Percentiles rank a stretch among this genome's conserved stretches.
phyloP scores from a whole-genome alignment of 2,329 filamentous ascomycete species.

The Nakataea oryzae region DNA sequence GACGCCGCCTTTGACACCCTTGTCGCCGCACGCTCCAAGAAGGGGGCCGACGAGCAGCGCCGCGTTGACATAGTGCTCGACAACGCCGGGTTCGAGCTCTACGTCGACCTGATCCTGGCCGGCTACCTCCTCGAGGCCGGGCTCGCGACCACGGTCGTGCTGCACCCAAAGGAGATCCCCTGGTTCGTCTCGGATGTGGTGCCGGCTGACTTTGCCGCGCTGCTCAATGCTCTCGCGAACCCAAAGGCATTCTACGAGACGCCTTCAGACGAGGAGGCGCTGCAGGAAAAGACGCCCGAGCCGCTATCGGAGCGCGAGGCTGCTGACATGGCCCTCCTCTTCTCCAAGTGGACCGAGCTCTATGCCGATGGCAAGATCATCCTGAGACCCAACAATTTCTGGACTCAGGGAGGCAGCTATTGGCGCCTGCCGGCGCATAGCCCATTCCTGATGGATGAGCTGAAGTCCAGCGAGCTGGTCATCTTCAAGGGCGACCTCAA shows the following conservation, averaged over 20 bases:
- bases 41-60: constrained; percentile 36
- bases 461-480: constrained; percentile 75
- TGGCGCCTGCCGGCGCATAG: constrained; percentile 72
- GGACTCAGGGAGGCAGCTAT: constrained; percentile 80
- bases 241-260: constrained; percentile 72
- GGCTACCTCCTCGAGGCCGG: constrained; percentile 79
- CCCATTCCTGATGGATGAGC: constrained; percentile 59
- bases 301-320: constrained; percentile 59
- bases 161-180: constrained; percentile 90
- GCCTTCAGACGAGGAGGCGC: constrained; percentile 55
- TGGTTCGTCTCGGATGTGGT: constrained; percentile 98
- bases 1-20: constrained; percentile 21
- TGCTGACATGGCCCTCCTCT: constrained; percentile 62
- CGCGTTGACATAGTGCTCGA: constrained; percentile 92
- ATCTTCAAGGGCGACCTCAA: constrained; percentile 98
- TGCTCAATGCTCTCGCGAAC: constrained; percentile 69
- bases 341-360: constrained; percentile 67
- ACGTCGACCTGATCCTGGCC: constrained; percentile 84
- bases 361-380: constrained; percentile 78
- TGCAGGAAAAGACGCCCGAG: constrained; percentile 44
- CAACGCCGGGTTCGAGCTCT: constrained; percentile 95
- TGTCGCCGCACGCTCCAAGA: constrained; percentile 6
- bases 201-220: constrained; percentile 72
- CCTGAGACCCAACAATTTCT: constrained; percentile 78
- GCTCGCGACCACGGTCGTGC: constrained; percentile 74